Evolutionary conservation across 371 early-diverging fungal genomes (phyloP).

Genomic region (Lichtheimia ornata): DNA sequence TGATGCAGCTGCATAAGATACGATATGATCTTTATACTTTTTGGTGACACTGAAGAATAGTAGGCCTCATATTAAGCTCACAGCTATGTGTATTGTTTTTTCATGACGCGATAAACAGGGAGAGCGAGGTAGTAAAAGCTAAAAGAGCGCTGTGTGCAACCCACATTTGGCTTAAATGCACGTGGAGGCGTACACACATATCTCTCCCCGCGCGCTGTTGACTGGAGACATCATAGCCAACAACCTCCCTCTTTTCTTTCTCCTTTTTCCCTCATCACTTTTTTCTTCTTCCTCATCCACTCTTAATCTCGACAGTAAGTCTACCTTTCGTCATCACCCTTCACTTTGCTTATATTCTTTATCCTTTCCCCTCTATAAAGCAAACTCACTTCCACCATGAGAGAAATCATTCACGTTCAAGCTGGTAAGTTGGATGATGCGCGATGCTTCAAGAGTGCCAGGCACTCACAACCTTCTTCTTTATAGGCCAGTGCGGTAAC

Average conservation of each 20-base stretch:
- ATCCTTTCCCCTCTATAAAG: neutral
- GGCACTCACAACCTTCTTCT: conserved; percentile 27
- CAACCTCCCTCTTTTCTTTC: neutral
- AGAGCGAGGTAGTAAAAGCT: neutral
- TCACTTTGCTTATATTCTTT: neutral
- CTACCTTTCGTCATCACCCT: conserved; percentile 11
- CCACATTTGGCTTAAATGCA: conserved; percentile 7
- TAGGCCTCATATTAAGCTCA: no score
- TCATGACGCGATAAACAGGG: no score
- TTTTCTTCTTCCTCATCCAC: conserved; percentile 3
- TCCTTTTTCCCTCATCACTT: conserved; percentile 11
- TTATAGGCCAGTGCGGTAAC: conserved; percentile 84
- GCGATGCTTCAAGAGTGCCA: neutral
- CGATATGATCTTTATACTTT: neutral
- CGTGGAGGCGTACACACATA: conserved; percentile 1
- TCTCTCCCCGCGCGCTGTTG: neutral
- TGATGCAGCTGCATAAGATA: neutral
- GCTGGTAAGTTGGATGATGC: conserved; percentile 19
- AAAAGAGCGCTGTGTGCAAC: neutral
- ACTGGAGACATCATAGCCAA: neutral
- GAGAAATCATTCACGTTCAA: conserved; percentile 35
- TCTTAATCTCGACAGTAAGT: conserved; percentile 4
- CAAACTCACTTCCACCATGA: conserved; percentile 17
- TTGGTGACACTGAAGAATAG: no score
- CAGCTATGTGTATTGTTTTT: no score